A percentile compares a stretch with the other conserved stretches of the same genome.
Evolutionary conservation across 148 eudicot genomes (phyloP).

Genomic region (Fagopyrum homotropicum): DNA sequence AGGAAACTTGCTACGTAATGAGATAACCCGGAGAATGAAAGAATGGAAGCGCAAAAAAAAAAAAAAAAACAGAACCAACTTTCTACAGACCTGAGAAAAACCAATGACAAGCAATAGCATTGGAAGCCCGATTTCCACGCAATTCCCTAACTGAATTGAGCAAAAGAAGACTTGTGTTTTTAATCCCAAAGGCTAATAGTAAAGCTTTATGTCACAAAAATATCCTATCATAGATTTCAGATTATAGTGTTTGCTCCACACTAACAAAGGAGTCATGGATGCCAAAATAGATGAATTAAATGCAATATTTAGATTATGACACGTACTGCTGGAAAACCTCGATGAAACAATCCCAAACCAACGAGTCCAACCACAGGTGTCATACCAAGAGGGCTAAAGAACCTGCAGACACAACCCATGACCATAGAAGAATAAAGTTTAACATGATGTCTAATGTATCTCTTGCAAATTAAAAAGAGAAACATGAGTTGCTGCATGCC

Average conservation of each 20-base stretch:
- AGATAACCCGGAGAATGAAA: neutral
- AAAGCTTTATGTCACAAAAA: neutral
- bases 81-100: conserved; percentile 8
- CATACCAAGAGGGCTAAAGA: conserved; percentile 99
- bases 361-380: conserved; percentile 97
- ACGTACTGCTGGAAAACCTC: conserved; percentile 93
- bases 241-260: neutral
- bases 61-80: neutral
- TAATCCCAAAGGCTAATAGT: neutral
- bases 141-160: conserved; percentile 7
- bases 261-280: neutral
- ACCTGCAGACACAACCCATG: conserved; percentile 31
- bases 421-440: too few relatives aligned
- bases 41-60: neutral
- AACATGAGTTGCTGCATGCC: neutral
- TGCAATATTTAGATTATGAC: neutral
- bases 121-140: conserved; percentile 12
- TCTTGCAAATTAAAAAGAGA: neutral
- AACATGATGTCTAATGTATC: conserved; percentile 9
- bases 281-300: neutral
- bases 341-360: conserved; percentile 88
- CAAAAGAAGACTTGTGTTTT: neutral
- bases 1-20: neutral
- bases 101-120: conserved; percentile 10
- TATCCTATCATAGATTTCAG: neutral